Evolutionary conservation across 176 grass and related monocot species (phyloP).

Genomic region (Bothriochloa decipiens): DNA sequence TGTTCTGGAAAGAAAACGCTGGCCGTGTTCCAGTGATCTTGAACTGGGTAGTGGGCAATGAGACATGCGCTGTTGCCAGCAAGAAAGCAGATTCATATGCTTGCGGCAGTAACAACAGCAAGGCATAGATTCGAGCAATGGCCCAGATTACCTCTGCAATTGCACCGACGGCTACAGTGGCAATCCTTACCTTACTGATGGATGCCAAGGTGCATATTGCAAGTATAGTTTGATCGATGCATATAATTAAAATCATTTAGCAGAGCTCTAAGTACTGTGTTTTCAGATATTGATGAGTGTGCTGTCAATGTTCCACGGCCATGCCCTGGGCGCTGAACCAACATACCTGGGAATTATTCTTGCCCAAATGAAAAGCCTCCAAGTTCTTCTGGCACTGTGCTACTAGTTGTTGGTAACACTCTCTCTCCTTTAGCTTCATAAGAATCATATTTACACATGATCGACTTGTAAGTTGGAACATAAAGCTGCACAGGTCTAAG

Average conservation of each 20-base stretch:
- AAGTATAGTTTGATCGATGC: background rate
- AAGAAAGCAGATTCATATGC: background rate
- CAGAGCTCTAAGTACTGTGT: background rate
- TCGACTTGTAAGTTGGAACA: background rate
- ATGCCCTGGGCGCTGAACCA: conserved; percentile 12
- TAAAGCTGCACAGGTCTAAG: background rate
- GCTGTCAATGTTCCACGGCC: background rate
- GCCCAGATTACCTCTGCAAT: conserved; percentile 44
- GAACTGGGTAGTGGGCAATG: conserved; percentile 36
- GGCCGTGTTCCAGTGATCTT: conserved; percentile 26
- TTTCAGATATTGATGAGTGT: conserved; percentile 33
- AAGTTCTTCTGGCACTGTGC: background rate
- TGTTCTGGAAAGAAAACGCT: background rate
- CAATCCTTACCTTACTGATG: conserved; percentile 38
- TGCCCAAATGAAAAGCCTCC: conserved; percentile 3
- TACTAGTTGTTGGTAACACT: background rate
- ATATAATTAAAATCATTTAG: no score
- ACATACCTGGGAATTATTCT: background rate
- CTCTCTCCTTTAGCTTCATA: background rate
- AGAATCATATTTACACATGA: background rate
- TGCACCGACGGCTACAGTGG: conserved; percentile 38
- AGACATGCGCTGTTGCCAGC: background rate
- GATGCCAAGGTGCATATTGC: conserved; percentile 23
- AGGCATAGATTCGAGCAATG: background rate
- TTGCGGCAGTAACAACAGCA: conserved; percentile 21